Base-by-base conservation (phyloP, 345 rosid genomes). In the Rhodamnia rubescens region DNA sequence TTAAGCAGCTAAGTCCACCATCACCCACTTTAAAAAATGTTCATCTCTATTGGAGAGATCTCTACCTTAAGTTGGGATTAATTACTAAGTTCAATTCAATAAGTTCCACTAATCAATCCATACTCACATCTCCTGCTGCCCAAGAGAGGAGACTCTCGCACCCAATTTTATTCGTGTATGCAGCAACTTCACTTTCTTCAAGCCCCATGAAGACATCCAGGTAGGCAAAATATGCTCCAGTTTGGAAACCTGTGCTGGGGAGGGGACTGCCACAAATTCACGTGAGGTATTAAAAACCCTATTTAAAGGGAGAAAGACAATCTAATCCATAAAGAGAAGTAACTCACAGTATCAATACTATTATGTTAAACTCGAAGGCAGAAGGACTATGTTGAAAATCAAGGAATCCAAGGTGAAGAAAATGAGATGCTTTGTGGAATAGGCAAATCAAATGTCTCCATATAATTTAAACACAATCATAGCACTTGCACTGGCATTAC, bases 211-310 rank as follows among this genome's bases (percentile, higher is more conserved):
- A 87, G 90, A 89, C 49, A 87, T 87, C 94, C 94, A 90, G 29
- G 88, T 13, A n/a, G 97, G 99, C 87, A 93, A 88, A 86, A 96
- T 91, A 87, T 92, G 89, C 89, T 95, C 99, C 91, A 92, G 89
- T 55, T 86, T 86, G 40, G 98, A 92, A 86, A 94, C 96, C 93
- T 92, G 95, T 84, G 92, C 92, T 81, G 98, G 94, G 61, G 95
- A 93, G 87, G 93, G 93, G 90, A 92, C 96, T 94, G 96, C 91
- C 86, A 90, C 83, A 90, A 86, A 83, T 90, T 90, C 87, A 90
- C 88, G 86, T 40, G 29, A 24, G 11, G 42, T n/a, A 74, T 51
- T 55, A 26, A 81, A 29, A 44, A 74, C 74, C 51, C 44, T 69
- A 40, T 32, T 32, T 69, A 13, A 36, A 32, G 78, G 47, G 13